These are phyloP conservation scores for Aspergillus proliferans DNA, from an alignment of 2,329 filamentous ascomycete genomes.

Conservation along the genomic window DNA sequence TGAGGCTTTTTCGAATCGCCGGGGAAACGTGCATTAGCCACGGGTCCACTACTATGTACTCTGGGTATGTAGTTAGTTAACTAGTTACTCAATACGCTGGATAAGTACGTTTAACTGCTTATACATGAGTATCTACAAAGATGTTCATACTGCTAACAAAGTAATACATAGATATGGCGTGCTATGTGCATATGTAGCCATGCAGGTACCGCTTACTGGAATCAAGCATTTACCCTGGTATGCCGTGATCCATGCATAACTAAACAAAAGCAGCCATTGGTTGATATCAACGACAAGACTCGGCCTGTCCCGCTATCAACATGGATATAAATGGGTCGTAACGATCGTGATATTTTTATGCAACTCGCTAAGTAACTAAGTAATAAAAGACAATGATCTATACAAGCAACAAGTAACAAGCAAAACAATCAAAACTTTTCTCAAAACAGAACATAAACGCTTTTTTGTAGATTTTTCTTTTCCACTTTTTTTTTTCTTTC, in stretches of 20 bases:
- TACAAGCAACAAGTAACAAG: not conserved
- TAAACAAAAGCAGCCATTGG: not conserved
- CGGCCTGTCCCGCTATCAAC: not conserved
- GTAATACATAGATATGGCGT: too few species aligned
- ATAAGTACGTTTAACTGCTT: too few species aligned
- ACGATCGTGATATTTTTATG: constrained; percentile 9
- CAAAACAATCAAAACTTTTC: not conserved
- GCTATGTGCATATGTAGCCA: too few species aligned
- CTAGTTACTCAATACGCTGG: too few species aligned
- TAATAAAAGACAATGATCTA: not conserved
- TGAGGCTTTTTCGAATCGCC: too few species aligned
- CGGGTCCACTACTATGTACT: too few species aligned
- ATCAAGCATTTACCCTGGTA: not conserved
- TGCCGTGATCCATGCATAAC: not conserved
- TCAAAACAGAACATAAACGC: too few species aligned
- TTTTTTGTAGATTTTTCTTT: constrained; percentile 1
- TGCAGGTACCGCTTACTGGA: too few species aligned
- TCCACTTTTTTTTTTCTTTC: constrained; percentile 2
- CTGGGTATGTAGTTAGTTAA: too few species aligned
- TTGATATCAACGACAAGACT: not conserved
- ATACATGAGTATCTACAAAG: too few species aligned
- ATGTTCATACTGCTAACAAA: too few species aligned
- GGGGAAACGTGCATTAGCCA: too few species aligned
- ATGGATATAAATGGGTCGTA: constrained; percentile 1
- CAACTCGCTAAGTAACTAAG: constrained; percentile 4